These are phyloP conservation scores for Phytopythium delawarense DNA, from an alignment of 352 stramenopile genomes.

Conservation along the genomic window DNA sequence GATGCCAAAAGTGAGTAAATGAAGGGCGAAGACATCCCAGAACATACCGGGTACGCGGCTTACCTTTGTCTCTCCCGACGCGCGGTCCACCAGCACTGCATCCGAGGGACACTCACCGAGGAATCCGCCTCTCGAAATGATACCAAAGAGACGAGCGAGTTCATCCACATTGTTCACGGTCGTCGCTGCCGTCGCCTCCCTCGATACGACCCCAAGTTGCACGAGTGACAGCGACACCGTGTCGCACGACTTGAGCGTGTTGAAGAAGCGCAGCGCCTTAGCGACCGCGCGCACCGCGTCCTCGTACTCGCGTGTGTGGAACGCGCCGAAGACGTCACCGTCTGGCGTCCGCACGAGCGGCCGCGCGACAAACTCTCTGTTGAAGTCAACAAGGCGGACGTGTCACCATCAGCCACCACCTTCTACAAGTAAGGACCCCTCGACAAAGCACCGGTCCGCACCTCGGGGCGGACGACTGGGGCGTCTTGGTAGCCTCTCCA, in stretches of 20 bases:
- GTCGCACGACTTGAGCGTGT: constrained; percentile 68
- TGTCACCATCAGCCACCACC: constrained; percentile 2
- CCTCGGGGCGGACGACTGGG: constrained; percentile 12
- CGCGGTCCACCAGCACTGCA: constrained; percentile 21
- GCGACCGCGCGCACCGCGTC: constrained; percentile 32
- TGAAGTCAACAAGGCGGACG: neutral
- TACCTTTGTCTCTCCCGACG: constrained; percentile 53
- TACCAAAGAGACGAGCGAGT: constrained; percentile 44
- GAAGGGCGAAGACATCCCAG: neutral
- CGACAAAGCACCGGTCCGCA: constrained; percentile 9
- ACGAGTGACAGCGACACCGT: constrained; percentile 46
- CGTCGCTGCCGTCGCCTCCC: neutral
- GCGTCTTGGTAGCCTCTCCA: constrained; percentile 3
- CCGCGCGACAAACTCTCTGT: constrained; percentile 54
- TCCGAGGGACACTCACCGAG: constrained; percentile 34
- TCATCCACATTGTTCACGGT: constrained; percentile 4
- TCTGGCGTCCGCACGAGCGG: constrained; percentile 40
- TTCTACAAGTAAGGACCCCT: neutral
- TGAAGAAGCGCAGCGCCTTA: constrained; percentile 42
- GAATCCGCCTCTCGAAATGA: constrained; percentile 54
- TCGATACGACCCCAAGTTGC: constrained; percentile 21
- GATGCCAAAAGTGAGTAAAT: neutral
- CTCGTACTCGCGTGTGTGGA: constrained; percentile 45
- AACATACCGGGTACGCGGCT: neutral
- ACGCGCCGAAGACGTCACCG: constrained; percentile 47